These are phyloP conservation scores for Gentiana macrophylla DNA, from an alignment of 257 asterid genomes.

Conservation along the genomic window DNA sequence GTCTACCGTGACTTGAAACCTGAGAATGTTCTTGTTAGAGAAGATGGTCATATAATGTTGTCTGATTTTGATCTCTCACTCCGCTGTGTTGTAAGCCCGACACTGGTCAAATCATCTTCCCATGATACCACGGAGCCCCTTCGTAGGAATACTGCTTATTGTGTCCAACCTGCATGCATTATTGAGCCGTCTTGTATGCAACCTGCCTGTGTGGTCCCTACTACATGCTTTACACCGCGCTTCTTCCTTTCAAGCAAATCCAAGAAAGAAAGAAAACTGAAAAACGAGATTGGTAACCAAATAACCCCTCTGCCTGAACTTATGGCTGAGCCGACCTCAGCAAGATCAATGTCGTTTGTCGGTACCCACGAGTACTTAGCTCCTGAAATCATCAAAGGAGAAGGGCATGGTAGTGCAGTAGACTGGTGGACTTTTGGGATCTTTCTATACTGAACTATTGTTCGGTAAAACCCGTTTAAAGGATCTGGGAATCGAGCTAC, in stretches of 20 bases:
- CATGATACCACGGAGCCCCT: slow-evolving; percentile 27
- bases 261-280: slow-evolving; percentile 50
- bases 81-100: slow-evolving; percentile 70
- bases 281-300: slow-evolving; percentile 52
- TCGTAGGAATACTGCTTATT: slow-evolving; percentile 36
- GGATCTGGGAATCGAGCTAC: slow-evolving; percentile 72
- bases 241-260: slow-evolving; percentile 59
- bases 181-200: slow-evolving; percentile 65
- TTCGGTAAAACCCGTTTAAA: slow-evolving; percentile 80
- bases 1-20: slow-evolving; percentile 88
- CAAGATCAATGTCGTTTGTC: slow-evolving; percentile 82
- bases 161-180: slow-evolving; percentile 66
- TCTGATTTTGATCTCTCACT: slow-evolving; percentile 84
- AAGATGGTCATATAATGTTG: slow-evolving; percentile 86
- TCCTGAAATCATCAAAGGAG: slow-evolving; percentile 81
- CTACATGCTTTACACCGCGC: slow-evolving; percentile 66
- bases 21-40: slow-evolving; percentile 81
- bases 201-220: slow-evolving; percentile 70
- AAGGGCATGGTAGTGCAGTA: slow-evolving; percentile 88
- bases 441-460: slow-evolving; percentile 56
- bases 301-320: slow-evolving; percentile 80
- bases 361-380: slow-evolving; percentile 94
- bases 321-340: slow-evolving; percentile 75
- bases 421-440: slow-evolving; percentile 95
- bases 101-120: slow-evolving; percentile 56